Evolutionary conservation across 495 filamentous ascomycete species (phyloP), one percentile per base, ranked within the genome.

Genomic region (Neurospora sp.): DNA sequence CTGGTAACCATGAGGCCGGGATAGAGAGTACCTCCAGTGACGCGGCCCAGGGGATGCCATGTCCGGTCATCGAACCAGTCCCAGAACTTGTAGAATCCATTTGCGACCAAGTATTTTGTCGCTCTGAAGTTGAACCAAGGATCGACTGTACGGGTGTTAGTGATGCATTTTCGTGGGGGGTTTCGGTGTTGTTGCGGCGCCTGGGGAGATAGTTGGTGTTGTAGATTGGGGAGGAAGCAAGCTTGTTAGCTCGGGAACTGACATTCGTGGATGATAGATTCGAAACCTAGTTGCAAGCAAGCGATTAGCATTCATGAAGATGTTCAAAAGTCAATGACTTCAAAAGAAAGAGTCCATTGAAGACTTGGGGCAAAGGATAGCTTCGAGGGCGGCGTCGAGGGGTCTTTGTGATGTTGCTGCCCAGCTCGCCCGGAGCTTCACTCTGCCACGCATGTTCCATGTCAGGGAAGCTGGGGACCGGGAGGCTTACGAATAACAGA

Each of bases 71-170:
- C 96, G 79, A 99, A 99, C 96, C 96, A 99, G 83, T 99, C 95
- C 96, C 96, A 99, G 80, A 99, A 99, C 81, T 91, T 93, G 82
- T 97, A 96, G 84, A 99, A 98, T 73, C 96, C 96, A 88, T 99
- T 87, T 77, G 96, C 87, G 71, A 98, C 91, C 69, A 99, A 88
- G 77, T 99, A 98, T 84, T 98, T 98, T 69, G 96, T 98, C 74
- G 96, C 96, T 78, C 96, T 88, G 83, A 99, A 99, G 83, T 99
- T 99, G 84, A 99, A 99, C 96, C 96, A 99, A n/a, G 96, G 96
- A 83, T 99, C 96, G 84, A 98, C 96, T 98, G 76, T 42, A 74
- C 70, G 44, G 71, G 73, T 80, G 76, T 81, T 74, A 81, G 78
- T 70, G 75, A 65, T 37, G 45, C 38, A 37, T 41, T 27, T 37